These are phyloP conservation scores for Leccinum ochraceum DNA, from an alignment of 768 basidiomycete genomes.

Conservation along the genomic window DNA sequence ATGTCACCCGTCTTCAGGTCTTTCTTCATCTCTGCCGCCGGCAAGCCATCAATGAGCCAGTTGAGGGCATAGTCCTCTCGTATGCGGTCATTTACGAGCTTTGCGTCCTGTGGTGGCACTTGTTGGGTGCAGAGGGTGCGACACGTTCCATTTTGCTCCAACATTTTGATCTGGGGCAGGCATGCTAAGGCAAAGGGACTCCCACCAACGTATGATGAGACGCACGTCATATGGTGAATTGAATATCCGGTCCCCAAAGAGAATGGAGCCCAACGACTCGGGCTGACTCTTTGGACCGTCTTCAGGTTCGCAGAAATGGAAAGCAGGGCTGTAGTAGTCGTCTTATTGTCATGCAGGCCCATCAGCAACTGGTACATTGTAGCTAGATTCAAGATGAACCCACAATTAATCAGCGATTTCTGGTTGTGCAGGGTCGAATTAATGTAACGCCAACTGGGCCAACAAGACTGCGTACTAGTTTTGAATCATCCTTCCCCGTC, in stretches of 20 bases:
- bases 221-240: constrained; percentile 85
- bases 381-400: constrained; percentile 1
- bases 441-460: constrained; percentile 5
- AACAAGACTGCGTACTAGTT: constrained; percentile 55
- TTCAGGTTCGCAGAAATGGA: constrained; percentile 83
- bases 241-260: constrained; percentile 97
- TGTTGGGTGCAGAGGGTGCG: constrained; percentile 64
- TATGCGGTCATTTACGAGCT: constrained; percentile 91
- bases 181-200: constrained; percentile 9
- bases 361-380: constrained; percentile 8
- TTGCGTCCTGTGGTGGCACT: constrained; percentile 71
- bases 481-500: constrained; percentile 62
- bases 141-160: constrained; percentile 75
- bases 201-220: constrained; percentile 9
- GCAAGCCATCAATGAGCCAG: constrained; percentile 93
- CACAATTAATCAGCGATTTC: constrained; percentile 93
- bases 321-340: constrained; percentile 88
- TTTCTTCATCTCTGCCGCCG: constrained; percentile 89
- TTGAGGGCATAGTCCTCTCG: constrained; percentile 91
- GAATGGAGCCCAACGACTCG: constrained; percentile 87
- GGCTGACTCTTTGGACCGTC: constrained; percentile 73
- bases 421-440: constrained; percentile 30
- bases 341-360: constrained; percentile 44
- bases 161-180: constrained; percentile 71
- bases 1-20: constrained; percentile 78